Evolutionary conservation across 2,329 filamentous ascomycete species (phyloP), one percentile per base, ranked within the genome.

Genomic region (Tolypocladium tropicale): DNA sequence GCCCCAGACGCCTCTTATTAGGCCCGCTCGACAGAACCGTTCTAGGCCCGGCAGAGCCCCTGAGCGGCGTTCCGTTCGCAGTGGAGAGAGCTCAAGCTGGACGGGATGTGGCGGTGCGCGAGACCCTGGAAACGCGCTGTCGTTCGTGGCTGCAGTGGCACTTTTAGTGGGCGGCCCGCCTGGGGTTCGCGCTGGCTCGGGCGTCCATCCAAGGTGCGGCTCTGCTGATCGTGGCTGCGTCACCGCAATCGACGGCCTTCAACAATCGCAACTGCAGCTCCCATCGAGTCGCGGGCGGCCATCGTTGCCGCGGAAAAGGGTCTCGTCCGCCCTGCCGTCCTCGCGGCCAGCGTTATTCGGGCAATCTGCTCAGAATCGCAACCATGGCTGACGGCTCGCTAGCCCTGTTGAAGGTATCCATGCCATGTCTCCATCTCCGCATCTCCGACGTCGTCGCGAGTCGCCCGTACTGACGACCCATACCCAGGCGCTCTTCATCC

Each of bases 401-500:
- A 28, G 21, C 36, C 14, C 48, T 55, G 37, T 18, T 52, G 36
- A 55, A 55, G 54, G 54, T 30, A 28, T 14, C 16, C 52, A n/a
- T n/a, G n/a, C n/a, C n/a, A n/a, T n/a, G n/a, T n/a, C n/a, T n/a
- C n/a, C n/a, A 11, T 7, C 52, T 32, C 18, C n/a, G n/a, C 23
- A 14, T 41, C 23, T 18, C 18, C 46, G 12, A 33, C 46, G 4
- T 21, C 28, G 5, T n/a, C 18, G 18, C 3, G 46, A 12, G 18
- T 50, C 6, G 43, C 46, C 16, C 18, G 3, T 50, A 6, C 46
- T 50, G 4, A 39, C n/a, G 41, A n/a, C 16, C 56, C 66, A 56
- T 65, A 64, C 48, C 7, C 64, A 91, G 88, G 88, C 85, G 6
- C 73, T 91, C 59, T 69, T 90, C 63, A 74, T 89, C 60, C 88